These are phyloP conservation scores for Furcasterigmium sp. DNA, from an alignment of 2,329 filamentous ascomycete genomes.

Conservation along the genomic window DNA sequence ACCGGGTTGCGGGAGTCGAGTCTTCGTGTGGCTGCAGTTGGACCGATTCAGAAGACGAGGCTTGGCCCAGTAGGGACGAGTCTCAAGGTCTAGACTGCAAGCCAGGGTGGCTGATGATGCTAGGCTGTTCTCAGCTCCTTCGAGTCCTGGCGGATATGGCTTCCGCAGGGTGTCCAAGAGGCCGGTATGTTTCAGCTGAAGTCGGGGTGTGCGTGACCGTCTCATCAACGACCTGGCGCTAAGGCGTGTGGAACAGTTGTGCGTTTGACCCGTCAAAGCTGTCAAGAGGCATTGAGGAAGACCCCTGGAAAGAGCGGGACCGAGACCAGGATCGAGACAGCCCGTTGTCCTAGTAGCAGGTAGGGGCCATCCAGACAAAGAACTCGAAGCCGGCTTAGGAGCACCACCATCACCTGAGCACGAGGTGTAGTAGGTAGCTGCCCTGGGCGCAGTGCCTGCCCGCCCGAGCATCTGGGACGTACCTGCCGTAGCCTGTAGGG, in stretches of 20 bases:
- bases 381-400: too few relatives aligned
- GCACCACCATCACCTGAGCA: too few relatives aligned
- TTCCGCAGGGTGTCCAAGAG: conserved; percentile 1
- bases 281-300: not conserved
- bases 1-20: too few relatives aligned
- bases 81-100: not conserved
- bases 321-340: not conserved
- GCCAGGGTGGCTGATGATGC: too few relatives aligned
- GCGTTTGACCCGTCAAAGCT: conserved; percentile 4
- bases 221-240: not conserved
- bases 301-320: not conserved
- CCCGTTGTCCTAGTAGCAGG: too few relatives aligned
- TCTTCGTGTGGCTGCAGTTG: too few relatives aligned
- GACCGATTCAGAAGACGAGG: not conserved
- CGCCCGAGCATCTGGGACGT: too few relatives aligned
- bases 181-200: conserved; percentile 5
- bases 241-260: conserved; percentile 2
- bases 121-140: too few relatives aligned
- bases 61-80: not conserved
- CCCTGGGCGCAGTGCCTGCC: too few relatives aligned
- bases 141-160: not conserved
- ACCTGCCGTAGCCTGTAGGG: too few relatives aligned
- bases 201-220: conserved; percentile 2
- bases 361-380: too few relatives aligned
- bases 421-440: too few relatives aligned